Percentiles rank a stretch among this genome's conserved stretches.
Evolutionary conservation across 176 grass and related monocot species (phyloP).

Genomic region (Carex cristatella): DNA sequence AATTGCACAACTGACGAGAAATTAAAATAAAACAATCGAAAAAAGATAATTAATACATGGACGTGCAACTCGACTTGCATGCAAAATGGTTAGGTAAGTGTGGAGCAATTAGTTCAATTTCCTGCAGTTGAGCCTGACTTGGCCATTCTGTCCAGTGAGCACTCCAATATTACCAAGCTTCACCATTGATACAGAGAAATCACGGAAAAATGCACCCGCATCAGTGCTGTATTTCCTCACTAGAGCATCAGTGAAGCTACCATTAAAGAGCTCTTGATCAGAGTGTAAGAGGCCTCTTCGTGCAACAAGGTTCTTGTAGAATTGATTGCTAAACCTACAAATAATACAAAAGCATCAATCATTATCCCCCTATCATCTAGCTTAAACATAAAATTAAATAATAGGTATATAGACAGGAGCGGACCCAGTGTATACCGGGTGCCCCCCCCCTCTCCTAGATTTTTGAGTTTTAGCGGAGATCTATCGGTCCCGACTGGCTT

Average conservation of each 20-base stretch:
- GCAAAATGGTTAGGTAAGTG: neutral
- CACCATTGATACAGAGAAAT: slow-evolving; percentile 53
- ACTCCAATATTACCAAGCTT: slow-evolving; percentile 64
- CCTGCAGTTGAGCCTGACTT: slow-evolving; percentile 66
- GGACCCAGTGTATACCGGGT: too few relatives aligned
- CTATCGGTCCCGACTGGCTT: too few relatives aligned
- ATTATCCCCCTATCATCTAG: slow-evolving; percentile 7
- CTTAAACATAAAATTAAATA: neutral
- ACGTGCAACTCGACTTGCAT: neutral
- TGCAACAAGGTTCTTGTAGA: slow-evolving; percentile 44
- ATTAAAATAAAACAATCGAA: neutral
- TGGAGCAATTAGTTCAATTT: slow-evolving; percentile 38
- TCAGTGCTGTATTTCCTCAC: slow-evolving; percentile 40
- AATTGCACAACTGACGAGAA: neutral
- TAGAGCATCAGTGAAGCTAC: slow-evolving; percentile 35
- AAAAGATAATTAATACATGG: neutral
- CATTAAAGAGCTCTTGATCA: slow-evolving; percentile 64
- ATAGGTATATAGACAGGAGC: neutral
- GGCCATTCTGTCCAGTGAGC: slow-evolving; percentile 50
- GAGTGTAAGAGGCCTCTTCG: slow-evolving; percentile 51
- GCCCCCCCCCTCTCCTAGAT: too few relatives aligned
- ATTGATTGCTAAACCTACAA: slow-evolving; percentile 58
- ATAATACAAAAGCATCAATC: neutral
- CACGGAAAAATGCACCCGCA: slow-evolving; percentile 14
- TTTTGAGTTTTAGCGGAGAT: too few relatives aligned